Evolutionary conservation across 2,329 filamentous ascomycete species (phyloP).

Genomic region (Stagonosporopsis rhizophila): DNA sequence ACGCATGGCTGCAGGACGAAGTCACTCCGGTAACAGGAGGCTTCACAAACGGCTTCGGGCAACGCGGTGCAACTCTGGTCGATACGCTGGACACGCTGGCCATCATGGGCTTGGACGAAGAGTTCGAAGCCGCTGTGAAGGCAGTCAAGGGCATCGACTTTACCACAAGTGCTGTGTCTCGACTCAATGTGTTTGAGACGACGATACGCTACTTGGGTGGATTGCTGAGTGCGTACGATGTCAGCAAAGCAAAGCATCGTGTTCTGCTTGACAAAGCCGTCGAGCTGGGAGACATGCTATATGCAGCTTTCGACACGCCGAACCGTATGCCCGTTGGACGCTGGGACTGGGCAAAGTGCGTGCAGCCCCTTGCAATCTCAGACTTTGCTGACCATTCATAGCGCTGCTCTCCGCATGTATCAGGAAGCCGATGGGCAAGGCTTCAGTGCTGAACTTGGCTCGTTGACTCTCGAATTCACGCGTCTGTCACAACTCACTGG

Average conservation of each 20-base stretch:
- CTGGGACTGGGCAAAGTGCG: constrained; percentile 50
- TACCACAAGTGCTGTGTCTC: constrained; percentile 47
- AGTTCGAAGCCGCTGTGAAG: constrained; percentile 63
- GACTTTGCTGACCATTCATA: constrained; percentile 26
- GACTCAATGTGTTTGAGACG: constrained; percentile 51
- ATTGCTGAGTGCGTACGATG: constrained; percentile 48
- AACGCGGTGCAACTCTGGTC: constrained; percentile 66
- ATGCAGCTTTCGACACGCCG: constrained; percentile 54
- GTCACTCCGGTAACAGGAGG: constrained; percentile 57
- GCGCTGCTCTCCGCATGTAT: constrained; percentile 37
- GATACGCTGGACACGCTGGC: constrained; percentile 68
- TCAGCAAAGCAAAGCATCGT: constrained; percentile 45
- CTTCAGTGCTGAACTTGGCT: constrained; percentile 49
- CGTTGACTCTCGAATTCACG: constrained; percentile 50
- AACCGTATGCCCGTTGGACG: constrained; percentile 51
- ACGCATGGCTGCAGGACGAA: constrained; percentile 63
- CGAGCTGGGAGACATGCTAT: constrained; percentile 54
- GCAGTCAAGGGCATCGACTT: constrained; percentile 64
- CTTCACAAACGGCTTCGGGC: constrained; percentile 59
- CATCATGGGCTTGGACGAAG: constrained; percentile 66
- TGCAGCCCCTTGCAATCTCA: not conserved
- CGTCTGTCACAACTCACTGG: constrained; percentile 49
- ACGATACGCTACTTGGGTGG: constrained; percentile 51
- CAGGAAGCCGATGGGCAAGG: constrained; percentile 42
- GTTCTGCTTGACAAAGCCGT: constrained; percentile 49